Evolutionary conservation across 2,329 filamentous ascomycete species (phyloP), one percentile per base, ranked within the genome.

Genomic region (Stachybotrys chartarum): DNA sequence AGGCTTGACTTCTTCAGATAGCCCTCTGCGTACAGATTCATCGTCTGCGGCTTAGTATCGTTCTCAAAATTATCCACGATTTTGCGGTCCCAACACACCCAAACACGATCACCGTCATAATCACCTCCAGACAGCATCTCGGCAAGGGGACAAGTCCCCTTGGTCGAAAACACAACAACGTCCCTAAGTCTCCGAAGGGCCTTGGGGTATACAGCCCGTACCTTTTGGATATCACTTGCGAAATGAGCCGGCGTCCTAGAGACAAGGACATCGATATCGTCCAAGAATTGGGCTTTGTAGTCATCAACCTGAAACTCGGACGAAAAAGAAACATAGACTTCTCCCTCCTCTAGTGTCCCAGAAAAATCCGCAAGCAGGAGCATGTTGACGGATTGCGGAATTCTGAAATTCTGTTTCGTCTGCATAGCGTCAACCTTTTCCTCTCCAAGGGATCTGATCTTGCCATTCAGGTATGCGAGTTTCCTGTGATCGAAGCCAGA

Each of bases 71-170:
- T 83, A 6, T 73, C 61, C 0, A 90, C 86, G 3, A 94, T 78
- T 0, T 72, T 69, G 0, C 75, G 72, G 31, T 92, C 87, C 86
- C 87, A 93, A 63, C 86, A 90, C 0, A 90, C 71, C 87, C 88
- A 92, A 5, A 88, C 82, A n/a, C 74, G 79, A 58, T 94, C 90
- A 0, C 90, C 90, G 60, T 93, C 89, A 58, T 91, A 93, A 63
- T 93, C 90, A 0, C 90, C 90, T 0, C 90, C 90, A 1, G 88
- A 90, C 0, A 93, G 74, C 62, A 86, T 85, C 8, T 83, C 80
- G 0, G 88, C 90, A 0, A 91, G 75, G 0, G 88, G 82, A 1
- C 71, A 72, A 30, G 78, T 65, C 0, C 88, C 88, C 57, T 79
- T 81, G 0, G 75, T 76, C 0, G 89, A 78, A 60, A 97, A 97